Evolutionary conservation across 1,139 yeast genomes (phyloP).

Genomic region (Geotrichum reessii): DNA sequence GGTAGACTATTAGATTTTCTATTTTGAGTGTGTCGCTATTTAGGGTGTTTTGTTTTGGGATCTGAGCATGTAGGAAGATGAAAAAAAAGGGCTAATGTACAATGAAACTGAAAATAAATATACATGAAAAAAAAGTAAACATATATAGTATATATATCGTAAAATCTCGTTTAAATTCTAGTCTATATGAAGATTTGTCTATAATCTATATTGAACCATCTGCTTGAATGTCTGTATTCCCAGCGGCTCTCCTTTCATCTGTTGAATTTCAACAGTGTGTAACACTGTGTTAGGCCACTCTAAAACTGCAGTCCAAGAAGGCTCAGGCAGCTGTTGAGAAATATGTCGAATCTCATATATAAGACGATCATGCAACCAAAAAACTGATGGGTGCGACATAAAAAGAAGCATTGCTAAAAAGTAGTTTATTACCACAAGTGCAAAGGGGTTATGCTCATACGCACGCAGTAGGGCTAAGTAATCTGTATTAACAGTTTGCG

Average conservation of each 20-base stretch:
- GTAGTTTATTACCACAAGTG: slow-evolving; percentile 9
- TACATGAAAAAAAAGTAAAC: background rate
- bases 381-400: slow-evolving; percentile 1
- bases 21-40: background rate
- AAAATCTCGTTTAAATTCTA: no score
- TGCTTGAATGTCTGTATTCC: slow-evolving; percentile 11
- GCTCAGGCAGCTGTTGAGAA: background rate
- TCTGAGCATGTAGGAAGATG: no score
- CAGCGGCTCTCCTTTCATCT: slow-evolving; percentile 1
- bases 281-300: slow-evolving; percentile 12
- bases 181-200: background rate
- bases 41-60: no score
- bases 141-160: no score
- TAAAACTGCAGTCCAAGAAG: slow-evolving; percentile 3
- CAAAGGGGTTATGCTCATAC: slow-evolving; percentile 8
- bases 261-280: slow-evolving; percentile 4
- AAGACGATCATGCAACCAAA: slow-evolving; percentile 13
- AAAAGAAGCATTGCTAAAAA: slow-evolving; percentile 9
- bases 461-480: slow-evolving; percentile 2
- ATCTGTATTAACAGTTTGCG: slow-evolving; percentile 3
- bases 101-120: background rate
- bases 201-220: slow-evolving; percentile 9
- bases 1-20: background rate
- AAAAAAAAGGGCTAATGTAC: background rate
- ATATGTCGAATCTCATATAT: slow-evolving; percentile 2